A percentile compares a stretch with the other conserved stretches of the same genome.
These are phyloP conservation scores for Pisolithus sp. DNA, from an alignment of 768 basidiomycete species.

Conservation along the genomic window DNA sequence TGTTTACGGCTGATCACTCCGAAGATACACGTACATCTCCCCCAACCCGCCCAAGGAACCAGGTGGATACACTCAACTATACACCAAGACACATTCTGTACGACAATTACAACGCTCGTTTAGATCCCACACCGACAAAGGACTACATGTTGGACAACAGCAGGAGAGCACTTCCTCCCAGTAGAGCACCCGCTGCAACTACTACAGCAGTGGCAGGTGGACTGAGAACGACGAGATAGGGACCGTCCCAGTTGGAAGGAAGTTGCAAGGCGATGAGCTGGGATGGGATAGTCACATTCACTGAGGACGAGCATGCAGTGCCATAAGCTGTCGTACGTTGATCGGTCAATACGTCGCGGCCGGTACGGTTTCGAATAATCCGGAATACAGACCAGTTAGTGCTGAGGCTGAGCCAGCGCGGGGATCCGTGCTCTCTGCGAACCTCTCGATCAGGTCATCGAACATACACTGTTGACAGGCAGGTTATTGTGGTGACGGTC, in stretches of 20 bases:
- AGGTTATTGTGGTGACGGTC: constrained; percentile 38
- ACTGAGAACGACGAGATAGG: constrained; percentile 42
- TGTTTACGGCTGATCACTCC: no score
- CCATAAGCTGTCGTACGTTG: constrained; percentile 43
- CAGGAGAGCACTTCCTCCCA: constrained; percentile 43
- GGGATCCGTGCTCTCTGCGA: constrained; percentile 42
- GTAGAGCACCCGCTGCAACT: constrained; percentile 37
- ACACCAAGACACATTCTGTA: no score
- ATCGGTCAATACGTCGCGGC: constrained; percentile 5
- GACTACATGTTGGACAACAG: constrained; percentile 49
- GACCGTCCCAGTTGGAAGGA: constrained; percentile 57
- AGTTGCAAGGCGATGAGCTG: constrained; percentile 37
- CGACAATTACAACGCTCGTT: no score
- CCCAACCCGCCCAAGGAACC: no score
- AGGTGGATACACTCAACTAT: no score
- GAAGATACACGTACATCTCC: no score
- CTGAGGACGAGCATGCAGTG: constrained; percentile 34
- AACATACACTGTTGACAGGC: constrained; percentile 68
- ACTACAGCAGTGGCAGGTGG: constrained; percentile 37
- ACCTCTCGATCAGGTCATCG: constrained; percentile 42
- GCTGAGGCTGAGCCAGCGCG: constrained; percentile 54
- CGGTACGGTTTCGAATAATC: no score
- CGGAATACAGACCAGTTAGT: constrained; percentile 42
- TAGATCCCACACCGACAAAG: no score
- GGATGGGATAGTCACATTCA: constrained; percentile 34